Percentiles rank a stretch among this genome's conserved stretches.
These are phyloP conservation scores for Crithidia mellificae DNA, from an alignment of 208 protist genomes.

Conservation along the genomic window DNA sequence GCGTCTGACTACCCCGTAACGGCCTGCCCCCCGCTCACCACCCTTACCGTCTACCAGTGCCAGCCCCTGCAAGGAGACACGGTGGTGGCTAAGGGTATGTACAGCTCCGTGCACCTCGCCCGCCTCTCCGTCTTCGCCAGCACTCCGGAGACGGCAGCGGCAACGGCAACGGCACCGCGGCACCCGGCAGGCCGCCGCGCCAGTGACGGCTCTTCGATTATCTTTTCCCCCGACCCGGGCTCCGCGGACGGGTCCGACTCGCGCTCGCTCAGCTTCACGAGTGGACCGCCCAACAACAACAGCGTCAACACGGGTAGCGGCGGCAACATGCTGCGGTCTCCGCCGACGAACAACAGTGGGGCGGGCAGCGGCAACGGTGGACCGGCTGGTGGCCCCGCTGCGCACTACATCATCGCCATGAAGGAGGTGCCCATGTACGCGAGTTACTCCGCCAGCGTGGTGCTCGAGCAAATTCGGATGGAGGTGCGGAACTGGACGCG, in stretches of 20 bases:
- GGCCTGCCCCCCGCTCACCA: slow-evolving; percentile 18
- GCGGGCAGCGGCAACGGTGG: no score
- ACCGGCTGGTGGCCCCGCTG: background rate
- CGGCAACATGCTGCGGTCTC: background rate
- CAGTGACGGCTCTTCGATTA: slow-evolving; percentile 9
- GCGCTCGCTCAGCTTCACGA: slow-evolving; percentile 9
- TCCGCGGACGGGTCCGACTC: background rate
- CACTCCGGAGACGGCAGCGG: slow-evolving; percentile 4
- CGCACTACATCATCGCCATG: slow-evolving; percentile 66
- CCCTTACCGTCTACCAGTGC: slow-evolving; percentile 37
- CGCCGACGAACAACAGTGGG: background rate
- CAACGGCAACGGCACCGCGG: slow-evolving; percentile 16
- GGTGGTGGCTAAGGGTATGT: slow-evolving; percentile 52
- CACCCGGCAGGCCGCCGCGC: background rate
- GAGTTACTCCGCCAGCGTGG: slow-evolving; percentile 17
- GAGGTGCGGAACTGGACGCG: slow-evolving; percentile 56
- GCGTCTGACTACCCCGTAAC: background rate
- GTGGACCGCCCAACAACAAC: background rate
- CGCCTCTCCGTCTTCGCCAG: slow-evolving; percentile 51
- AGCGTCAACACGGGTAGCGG: no score
- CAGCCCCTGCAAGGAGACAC: slow-evolving; percentile 28
- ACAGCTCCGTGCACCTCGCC: slow-evolving; percentile 53
- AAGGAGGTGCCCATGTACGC: slow-evolving; percentile 52
- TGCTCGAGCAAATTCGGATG: slow-evolving; percentile 40
- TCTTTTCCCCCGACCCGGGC: background rate